A percentile compares a stretch with the other conserved stretches of the same genome.
Conservation (phyloP, 208 protist species). For the Leishmania aethiopica region DNA sequence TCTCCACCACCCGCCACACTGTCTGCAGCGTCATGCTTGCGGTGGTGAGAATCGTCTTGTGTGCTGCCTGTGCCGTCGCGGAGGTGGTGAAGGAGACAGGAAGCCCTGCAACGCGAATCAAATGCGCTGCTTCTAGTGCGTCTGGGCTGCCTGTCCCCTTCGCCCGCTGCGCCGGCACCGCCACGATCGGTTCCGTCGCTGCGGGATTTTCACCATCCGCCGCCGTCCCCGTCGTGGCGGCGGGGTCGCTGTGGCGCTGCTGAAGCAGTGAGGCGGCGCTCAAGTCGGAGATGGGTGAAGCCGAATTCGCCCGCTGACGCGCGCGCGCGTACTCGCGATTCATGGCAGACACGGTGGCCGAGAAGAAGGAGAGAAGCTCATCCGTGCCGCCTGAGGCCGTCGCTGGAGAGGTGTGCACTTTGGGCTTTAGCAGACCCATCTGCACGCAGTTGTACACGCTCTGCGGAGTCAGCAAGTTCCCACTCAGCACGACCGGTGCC, state of each 20-base stretch:
- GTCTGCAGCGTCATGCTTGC: conserved; percentile 56
- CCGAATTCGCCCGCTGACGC: not conserved
- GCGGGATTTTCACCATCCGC: not conserved
- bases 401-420: not conserved
- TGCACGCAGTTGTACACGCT: conserved; percentile 39
- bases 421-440: conserved; percentile 16
- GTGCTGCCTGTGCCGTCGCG: not conserved
- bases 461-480: conserved; percentile 38
- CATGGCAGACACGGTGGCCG: conserved; percentile 29
- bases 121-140: conserved; percentile 30
- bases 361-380: conserved; percentile 22
- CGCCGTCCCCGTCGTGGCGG: not conserved
- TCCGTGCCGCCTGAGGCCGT: not conserved
- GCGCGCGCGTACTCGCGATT: conserved; percentile 28
- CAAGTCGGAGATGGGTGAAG: not conserved
- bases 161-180: conserved; percentile 18
- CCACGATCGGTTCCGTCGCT: not conserved
- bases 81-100: conserved; percentile 30
- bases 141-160: conserved; percentile 5
- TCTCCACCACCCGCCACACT: conserved; percentile 50
- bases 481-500: conserved; percentile 36
- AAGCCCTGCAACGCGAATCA: conserved; percentile 48
- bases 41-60: conserved; percentile 46
- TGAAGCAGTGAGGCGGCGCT: not conserved
- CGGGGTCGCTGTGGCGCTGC: not conserved